phyloP scores from a whole-genome alignment of 495 filamentous ascomycete genomes.

The Ramalina peruviana region DNA sequence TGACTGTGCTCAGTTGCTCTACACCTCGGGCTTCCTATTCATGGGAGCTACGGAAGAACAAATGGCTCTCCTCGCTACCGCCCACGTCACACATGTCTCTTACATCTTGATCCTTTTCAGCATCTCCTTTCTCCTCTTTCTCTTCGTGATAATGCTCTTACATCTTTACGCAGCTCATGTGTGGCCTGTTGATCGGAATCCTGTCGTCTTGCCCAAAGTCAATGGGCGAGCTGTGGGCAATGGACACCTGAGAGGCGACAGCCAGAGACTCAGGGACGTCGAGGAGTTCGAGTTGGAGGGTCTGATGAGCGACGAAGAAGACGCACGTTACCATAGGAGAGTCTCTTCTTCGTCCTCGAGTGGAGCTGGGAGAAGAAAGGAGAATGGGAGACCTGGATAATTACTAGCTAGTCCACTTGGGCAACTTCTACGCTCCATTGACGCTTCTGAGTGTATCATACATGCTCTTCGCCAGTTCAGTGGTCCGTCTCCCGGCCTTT shows the following conservation, averaged over 20 bases:
- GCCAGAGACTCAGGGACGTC: slow-evolving; percentile 49
- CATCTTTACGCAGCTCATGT: slow-evolving; percentile 60
- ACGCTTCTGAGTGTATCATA: too few relatives aligned
- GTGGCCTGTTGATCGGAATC: slow-evolving; percentile 28
- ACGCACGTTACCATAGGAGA: not conserved
- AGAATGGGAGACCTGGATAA: not conserved
- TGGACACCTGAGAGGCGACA: slow-evolving; percentile 34
- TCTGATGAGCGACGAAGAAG: slow-evolving; percentile 76
- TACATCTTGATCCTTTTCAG: slow-evolving; percentile 87
- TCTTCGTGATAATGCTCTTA: slow-evolving; percentile 74
- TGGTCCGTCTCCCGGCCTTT: too few relatives aligned
- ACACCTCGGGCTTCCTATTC: slow-evolving; percentile 89
- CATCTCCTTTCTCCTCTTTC: slow-evolving; percentile 77
- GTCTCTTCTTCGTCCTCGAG: not conserved
- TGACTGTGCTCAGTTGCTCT: slow-evolving; percentile 50
- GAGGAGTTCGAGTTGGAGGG: slow-evolving; percentile 87
- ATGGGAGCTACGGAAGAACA: slow-evolving; percentile 97
- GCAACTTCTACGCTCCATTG: too few relatives aligned
- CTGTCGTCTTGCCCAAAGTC: slow-evolving; percentile 8
- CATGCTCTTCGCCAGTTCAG: too few relatives aligned
- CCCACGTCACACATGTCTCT: slow-evolving; percentile 72
- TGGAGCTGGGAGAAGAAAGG: not conserved
- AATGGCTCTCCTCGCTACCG: slow-evolving; percentile 58
- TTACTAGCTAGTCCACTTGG: not conserved
- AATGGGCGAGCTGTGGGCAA: slow-evolving; percentile 28